These are phyloP conservation scores for Ustilago loliicola DNA, from an alignment of 1,284 basidiomycete species.

Conservation along the genomic window DNA sequence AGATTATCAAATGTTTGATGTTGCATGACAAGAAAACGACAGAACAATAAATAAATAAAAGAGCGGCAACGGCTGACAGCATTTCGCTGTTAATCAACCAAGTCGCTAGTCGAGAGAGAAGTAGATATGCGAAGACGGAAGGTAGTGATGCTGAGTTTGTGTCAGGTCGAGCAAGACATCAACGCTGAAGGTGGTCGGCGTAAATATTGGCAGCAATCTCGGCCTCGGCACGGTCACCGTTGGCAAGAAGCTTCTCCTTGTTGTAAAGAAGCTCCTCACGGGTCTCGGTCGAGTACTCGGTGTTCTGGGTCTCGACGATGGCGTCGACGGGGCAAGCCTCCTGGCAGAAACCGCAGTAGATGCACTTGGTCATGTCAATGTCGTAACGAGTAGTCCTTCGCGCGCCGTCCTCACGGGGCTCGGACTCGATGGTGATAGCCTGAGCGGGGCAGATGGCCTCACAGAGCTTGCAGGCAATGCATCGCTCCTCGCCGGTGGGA, in stretches of 20 bases:
- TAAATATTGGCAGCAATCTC: conserved; percentile 74
- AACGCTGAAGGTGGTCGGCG: conserved; percentile 67
- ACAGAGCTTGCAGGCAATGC: conserved; percentile 98
- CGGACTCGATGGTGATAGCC: conserved; percentile 99
- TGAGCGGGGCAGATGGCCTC: conserved; percentile 99
- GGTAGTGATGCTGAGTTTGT: neutral
- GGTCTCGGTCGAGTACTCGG: conserved; percentile 89
- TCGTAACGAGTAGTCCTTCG: conserved; percentile 98
- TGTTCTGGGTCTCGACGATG: conserved; percentile 86
- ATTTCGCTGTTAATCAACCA: conserved; percentile 16
- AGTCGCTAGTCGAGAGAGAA: neutral
- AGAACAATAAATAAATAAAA: neutral
- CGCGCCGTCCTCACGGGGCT: conserved; percentile 93
- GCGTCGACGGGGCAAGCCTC: conserved; percentile 99
- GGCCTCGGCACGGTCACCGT: conserved; percentile 94
- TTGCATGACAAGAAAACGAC: conserved; percentile 25
- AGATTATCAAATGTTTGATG: conserved; percentile 19
- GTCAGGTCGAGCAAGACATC: conserved; percentile 3
- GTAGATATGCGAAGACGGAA: conserved; percentile 4
- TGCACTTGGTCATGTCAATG: conserved; percentile 84
- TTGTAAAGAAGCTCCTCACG: conserved; percentile 99
- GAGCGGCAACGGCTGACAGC: neutral
- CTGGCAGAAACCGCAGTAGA: conserved; percentile 71
- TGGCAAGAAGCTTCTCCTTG: conserved; percentile 91
- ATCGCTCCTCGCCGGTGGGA: conserved; percentile 97